Evolutionary conservation across 2,329 filamentous ascomycete species (phyloP).

Genomic region (Aaosphaeria pasadenensis): DNA sequence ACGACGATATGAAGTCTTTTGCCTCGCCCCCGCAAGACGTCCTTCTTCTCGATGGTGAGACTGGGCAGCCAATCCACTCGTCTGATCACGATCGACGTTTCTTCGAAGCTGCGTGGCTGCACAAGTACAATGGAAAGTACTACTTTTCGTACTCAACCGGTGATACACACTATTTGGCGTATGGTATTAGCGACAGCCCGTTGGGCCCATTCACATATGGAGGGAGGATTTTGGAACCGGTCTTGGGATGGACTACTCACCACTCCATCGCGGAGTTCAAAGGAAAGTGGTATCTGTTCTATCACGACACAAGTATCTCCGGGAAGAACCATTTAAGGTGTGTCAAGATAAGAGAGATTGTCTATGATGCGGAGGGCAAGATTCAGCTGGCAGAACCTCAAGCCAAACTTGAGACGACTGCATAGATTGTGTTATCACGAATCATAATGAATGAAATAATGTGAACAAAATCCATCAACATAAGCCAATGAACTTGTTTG

Average conservation of each 20-base stretch:
- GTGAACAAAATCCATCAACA: too few species aligned
- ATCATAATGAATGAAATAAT: too few species aligned
- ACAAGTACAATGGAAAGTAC: conserved; percentile 67
- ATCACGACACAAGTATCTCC: conserved; percentile 70
- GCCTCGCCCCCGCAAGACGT: conserved; percentile 56
- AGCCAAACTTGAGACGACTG: conserved; percentile 16
- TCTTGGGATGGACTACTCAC: conserved; percentile 78
- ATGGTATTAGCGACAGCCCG: conserved; percentile 63
- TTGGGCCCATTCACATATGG: conserved; percentile 71
- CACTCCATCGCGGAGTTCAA: conserved; percentile 74
- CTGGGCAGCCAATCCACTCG: conserved; percentile 56
- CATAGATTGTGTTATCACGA: too few species aligned
- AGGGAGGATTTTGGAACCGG: conserved; percentile 70
- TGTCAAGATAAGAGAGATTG: conserved; percentile 73
- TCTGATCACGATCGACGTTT: conserved; percentile 73
- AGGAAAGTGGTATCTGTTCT: conserved; percentile 71
- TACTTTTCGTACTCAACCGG: conserved; percentile 79
- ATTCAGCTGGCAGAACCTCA: conserved; percentile 46
- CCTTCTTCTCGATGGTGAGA: conserved; percentile 60
- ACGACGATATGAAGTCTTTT: conserved; percentile 65
- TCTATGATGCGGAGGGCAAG: conserved; percentile 64
- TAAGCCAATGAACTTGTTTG: too few species aligned
- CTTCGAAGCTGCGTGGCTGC: conserved; percentile 80
- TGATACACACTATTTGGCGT: conserved; percentile 72
- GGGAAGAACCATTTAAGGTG: conserved; percentile 69